phyloP scores from a whole-genome alignment of 371 early-diverging fungal genomes.

The Mucor saturninus region DNA sequence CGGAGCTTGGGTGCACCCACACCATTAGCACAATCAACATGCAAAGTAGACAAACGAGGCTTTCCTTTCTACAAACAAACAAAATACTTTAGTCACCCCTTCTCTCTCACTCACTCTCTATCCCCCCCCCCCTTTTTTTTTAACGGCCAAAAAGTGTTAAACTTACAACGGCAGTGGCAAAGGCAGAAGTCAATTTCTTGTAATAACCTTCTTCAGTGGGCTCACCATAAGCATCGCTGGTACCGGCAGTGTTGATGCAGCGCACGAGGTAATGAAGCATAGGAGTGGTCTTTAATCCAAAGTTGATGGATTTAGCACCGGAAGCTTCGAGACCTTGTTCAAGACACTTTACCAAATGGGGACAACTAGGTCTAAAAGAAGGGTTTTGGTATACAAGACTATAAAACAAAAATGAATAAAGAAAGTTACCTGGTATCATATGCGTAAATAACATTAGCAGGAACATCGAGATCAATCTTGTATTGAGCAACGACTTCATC shows the following conservation, averaged over 20 bases:
- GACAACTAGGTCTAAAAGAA: constrained; percentile 80
- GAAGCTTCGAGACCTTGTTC: constrained; percentile 81
- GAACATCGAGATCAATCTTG: constrained; percentile 72
- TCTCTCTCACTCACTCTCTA: constrained; percentile 31
- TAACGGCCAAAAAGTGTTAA: background rate
- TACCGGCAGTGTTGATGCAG: constrained; percentile 82
- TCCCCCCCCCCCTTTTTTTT: constrained; percentile 17
- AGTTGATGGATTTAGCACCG: constrained; percentile 74
- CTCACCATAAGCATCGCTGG: constrained; percentile 87
- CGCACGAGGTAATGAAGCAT: constrained; percentile 96
- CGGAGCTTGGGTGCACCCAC: constrained; percentile 94
- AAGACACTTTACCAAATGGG: constrained; percentile 79
- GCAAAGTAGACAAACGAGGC: constrained; percentile 68
- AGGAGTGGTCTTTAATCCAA: constrained; percentile 96
- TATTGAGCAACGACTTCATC: constrained; percentile 69
- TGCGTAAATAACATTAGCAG: constrained; percentile 80
- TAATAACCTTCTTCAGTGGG: constrained; percentile 93
- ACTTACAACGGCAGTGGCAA: constrained; percentile 78
- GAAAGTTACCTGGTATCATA: constrained; percentile 88
- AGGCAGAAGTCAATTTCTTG: constrained; percentile 86
- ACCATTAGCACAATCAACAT: constrained; percentile 96
- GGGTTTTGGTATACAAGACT: background rate
- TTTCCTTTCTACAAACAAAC: constrained; percentile 61
- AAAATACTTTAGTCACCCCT: constrained; percentile 37
- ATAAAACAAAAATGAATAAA: background rate